These are phyloP conservation scores for Solanum aculeatissimum DNA, from an alignment of 305 asterid species.

Conservation along the genomic window DNA sequence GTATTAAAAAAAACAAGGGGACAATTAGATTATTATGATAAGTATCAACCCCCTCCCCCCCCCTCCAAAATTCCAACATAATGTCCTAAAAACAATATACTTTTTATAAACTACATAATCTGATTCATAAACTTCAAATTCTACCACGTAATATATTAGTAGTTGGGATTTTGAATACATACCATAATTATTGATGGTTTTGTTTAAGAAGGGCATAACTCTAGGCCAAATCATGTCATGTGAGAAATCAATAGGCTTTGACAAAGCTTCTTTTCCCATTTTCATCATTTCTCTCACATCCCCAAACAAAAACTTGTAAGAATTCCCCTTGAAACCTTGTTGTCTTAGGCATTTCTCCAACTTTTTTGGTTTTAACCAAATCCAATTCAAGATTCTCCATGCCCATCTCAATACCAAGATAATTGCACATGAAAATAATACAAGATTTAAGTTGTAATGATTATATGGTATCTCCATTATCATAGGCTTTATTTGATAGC, in stretches of 20 bases:
- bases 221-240: slow-evolving; percentile 18
- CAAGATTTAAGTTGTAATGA: neutral
- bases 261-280: slow-evolving; percentile 5
- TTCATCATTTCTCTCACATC: slow-evolving; percentile 4
- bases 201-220: slow-evolving; percentile 6
- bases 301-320: slow-evolving; percentile 11
- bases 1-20: too few species aligned
- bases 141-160: neutral
- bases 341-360: slow-evolving; percentile 20
- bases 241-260: slow-evolving; percentile 16
- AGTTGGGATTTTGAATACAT: neutral
- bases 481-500: neutral
- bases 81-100: too few species aligned
- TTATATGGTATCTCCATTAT: neutral
- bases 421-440: neutral
- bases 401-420: slow-evolving; percentile 2
- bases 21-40: too few species aligned
- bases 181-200: slow-evolving; percentile 16
- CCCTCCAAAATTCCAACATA: too few species aligned
- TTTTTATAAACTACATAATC: neutral
- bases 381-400: slow-evolving; percentile 32
- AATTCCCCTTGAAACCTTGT: slow-evolving; percentile 19
- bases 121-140: neutral
- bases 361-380: slow-evolving; percentile 22
- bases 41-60: too few species aligned